These are phyloP conservation scores for Alternaria sp. DNA, from an alignment of 2,329 filamentous ascomycete species.

Conservation along the genomic window DNA sequence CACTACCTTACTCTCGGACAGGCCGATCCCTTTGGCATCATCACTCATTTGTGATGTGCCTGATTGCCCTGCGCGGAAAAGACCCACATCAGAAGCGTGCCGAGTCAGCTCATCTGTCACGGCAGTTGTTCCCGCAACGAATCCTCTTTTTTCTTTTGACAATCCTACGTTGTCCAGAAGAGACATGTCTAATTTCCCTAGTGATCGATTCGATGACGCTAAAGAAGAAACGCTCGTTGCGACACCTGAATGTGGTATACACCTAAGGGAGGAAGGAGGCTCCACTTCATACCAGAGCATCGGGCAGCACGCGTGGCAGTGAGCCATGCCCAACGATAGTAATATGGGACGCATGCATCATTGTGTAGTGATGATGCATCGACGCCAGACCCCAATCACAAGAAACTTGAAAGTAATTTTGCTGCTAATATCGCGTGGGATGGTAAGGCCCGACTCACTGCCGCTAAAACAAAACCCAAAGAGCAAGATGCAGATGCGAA, in stretches of 20 bases:
- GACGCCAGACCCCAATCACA: neutral
- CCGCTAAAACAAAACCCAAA: neutral
- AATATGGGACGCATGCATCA: neutral
- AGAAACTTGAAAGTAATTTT: conserved; percentile 4
- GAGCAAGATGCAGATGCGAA: neutral
- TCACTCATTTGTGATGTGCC: neutral
- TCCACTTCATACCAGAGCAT: neutral
- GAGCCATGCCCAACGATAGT: neutral
- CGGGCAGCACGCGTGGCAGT: neutral
- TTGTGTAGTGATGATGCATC: neutral
- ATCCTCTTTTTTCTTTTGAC: neutral
- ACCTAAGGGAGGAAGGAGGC: neutral
- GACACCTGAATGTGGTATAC: neutral
- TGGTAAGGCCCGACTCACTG: neutral
- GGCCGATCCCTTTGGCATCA: neutral
- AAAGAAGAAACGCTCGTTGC: neutral
- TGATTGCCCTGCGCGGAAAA: neutral
- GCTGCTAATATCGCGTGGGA: conserved; percentile 1
- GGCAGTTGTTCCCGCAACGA: neutral
- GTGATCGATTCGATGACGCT: neutral
- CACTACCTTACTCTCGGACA: neutral
- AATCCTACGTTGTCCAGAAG: neutral
- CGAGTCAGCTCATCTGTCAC: neutral
- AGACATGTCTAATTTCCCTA: neutral
- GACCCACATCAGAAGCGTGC: neutral